Evolutionary conservation across 2,329 filamentous ascomycete species (phyloP).

Genomic region (Colletotrichum scovillei): DNA sequence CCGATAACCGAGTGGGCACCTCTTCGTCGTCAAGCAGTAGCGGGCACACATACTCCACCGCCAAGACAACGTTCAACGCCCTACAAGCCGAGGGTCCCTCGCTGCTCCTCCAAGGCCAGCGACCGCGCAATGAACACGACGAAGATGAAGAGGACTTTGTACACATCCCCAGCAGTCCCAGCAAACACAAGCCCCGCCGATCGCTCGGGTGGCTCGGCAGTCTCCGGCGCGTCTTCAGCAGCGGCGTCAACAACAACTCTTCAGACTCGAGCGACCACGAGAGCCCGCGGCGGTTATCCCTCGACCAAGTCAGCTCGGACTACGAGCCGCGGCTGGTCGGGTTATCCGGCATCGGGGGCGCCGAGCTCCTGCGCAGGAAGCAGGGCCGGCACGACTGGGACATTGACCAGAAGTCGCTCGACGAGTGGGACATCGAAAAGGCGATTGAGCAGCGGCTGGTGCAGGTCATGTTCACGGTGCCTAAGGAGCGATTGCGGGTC

Average conservation of each 20-base stretch:
- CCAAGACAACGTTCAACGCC: conserved; percentile 62
- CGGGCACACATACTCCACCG: conserved; percentile 62
- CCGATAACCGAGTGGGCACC: conserved; percentile 26
- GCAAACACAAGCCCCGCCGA: conserved; percentile 65
- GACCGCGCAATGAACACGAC: background rate
- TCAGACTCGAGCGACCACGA: conserved; percentile 40
- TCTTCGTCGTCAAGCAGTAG: conserved; percentile 53
- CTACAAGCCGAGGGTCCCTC: conserved; percentile 65
- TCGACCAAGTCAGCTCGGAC: conserved; percentile 52
- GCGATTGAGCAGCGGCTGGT: conserved; percentile 78
- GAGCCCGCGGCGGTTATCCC: conserved; percentile 38
- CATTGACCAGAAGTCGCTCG: conserved; percentile 65
- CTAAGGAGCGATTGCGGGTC: conserved; percentile 86
- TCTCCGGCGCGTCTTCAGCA: conserved; percentile 71
- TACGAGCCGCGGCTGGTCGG: conserved; percentile 58
- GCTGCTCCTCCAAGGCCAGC: conserved; percentile 51
- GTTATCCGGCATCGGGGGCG: conserved; percentile 56
- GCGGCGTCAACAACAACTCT: conserved; percentile 48
- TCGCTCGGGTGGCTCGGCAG: conserved; percentile 73
- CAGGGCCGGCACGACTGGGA: conserved; percentile 68
- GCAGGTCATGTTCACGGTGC: conserved; percentile 93
- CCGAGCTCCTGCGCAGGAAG: conserved; percentile 61
- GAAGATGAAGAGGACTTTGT: conserved; percentile 49
- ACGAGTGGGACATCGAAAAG: conserved; percentile 82
- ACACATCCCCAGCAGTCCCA: conserved; percentile 62